Evolutionary conservation across 768 basidiomycete genomes (phyloP), one percentile per base, ranked within the genome.

Genomic region (Mycena epipterygia): DNA sequence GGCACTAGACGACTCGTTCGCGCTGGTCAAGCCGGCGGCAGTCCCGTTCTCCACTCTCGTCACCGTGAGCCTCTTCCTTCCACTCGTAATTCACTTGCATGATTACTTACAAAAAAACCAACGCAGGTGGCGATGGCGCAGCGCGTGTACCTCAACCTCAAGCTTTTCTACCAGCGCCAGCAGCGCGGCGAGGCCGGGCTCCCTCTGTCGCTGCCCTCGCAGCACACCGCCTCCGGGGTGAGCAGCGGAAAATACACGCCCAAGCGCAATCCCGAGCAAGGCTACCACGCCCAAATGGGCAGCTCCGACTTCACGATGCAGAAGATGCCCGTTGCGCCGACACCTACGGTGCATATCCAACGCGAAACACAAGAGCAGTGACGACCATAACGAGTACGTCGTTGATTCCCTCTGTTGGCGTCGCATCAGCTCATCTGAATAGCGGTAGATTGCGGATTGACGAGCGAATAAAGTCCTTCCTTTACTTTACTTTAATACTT

Each of bases 131-230:
- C 80, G 14, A 80, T 80, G 80, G 80, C 78, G 2, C 76, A 78
- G 9, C 78, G 81, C 19, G 75, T 82, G 13, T 80, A 76, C 64
- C 74, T 82, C 44, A 81, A 81, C 53, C 73, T 81, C n/a, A 74
- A 76, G 48, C 73, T 76, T 27, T 49, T 32, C 41, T 37, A 57
- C 56, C 56, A 57, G 56, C 56, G 56, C n/a, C 37, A 39, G 35
- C 56, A 57, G 37, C 35, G 35, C 4, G 32, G 2, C 2, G 56
- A 57, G n/a, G 56, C 37, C 12, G 37, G 56, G 11, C 56, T 57
- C 37, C 39, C 35, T 17, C 35, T 37, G 1, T 25, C 56, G n/a
- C 30, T 29, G 35, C 56, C 56, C 7, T 57, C 56, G 23, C 56
- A 57, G 37, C 56, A 57, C n/a, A 33, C 17, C 52, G n/a, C 32